Percentiles rank a stretch among this genome's conserved stretches.
Evolutionary conservation across 2,329 filamentous ascomycete genomes (phyloP).

Genomic region (Sclerotinia borealis): DNA sequence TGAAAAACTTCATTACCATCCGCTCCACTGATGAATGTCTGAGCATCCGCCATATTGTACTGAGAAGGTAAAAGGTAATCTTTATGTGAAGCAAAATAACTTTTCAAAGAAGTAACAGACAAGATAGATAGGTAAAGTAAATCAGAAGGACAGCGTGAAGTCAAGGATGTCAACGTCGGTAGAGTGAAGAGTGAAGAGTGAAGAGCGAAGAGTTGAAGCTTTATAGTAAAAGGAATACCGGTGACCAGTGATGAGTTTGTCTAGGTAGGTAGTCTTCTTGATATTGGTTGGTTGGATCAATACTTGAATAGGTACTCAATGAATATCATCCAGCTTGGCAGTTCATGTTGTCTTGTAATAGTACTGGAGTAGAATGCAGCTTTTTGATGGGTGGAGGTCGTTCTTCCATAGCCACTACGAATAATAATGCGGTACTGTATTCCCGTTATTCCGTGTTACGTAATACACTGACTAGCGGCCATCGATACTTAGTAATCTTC

Average conservation of each 20-base stretch:
- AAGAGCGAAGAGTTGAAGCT: neutral
- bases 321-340: neutral
- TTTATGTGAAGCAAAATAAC: neutral
- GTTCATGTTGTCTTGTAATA: neutral
- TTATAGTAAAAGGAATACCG: neutral
- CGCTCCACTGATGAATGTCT: conserved; percentile 24
- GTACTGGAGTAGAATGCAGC: neutral
- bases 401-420: conserved; percentile 1
- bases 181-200: neutral
- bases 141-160: neutral
- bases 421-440: no score
- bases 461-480: neutral
- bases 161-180: neutral
- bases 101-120: neutral
- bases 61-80: neutral
- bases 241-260: neutral
- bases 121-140: conserved; percentile 1
- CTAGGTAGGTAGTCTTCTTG: neutral
- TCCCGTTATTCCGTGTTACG: no score
- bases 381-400: neutral
- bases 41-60: conserved; percentile 2
- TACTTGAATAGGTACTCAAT: neutral
- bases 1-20: conserved; percentile 32
- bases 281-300: neutral
- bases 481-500: no score